A percentile compares a stretch with the other conserved stretches of the same genome.
Evolutionary conservation across 208 protist genomes (phyloP).

Genomic region (Acanthamoeba triangularis): DNA sequence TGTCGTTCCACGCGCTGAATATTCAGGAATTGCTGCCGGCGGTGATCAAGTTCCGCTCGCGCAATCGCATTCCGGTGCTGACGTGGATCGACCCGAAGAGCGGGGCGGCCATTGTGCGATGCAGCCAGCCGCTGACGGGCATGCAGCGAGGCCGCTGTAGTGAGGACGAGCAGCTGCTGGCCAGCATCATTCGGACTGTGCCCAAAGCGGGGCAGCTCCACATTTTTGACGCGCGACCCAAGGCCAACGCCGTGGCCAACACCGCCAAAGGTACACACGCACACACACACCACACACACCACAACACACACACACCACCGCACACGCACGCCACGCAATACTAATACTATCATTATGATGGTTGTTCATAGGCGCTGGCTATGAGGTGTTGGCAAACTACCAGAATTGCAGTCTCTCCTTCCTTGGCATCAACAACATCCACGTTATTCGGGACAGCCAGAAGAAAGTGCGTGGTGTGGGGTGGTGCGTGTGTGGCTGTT

Average conservation of each 20-base stretch:
- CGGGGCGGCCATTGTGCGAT: slow-evolving; percentile 37
- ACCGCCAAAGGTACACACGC: slow-evolving; percentile 24
- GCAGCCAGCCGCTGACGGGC: slow-evolving; percentile 70
- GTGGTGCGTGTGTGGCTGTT: not conserved
- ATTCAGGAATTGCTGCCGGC: slow-evolving; percentile 1
- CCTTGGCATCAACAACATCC: slow-evolving; percentile 94
- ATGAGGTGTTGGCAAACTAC: slow-evolving; percentile 77
- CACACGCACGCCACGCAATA: too few relatives aligned
- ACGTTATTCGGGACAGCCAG: slow-evolving; percentile 86
- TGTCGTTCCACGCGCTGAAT: not conserved
- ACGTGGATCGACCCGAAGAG: slow-evolving; percentile 73
- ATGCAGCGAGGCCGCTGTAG: slow-evolving; percentile 56
- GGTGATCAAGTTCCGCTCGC: slow-evolving; percentile 67
- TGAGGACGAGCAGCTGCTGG: slow-evolving; percentile 64
- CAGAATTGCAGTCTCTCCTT: slow-evolving; percentile 92
- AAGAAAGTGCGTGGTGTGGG: not conserved
- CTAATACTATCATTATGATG: not conserved
- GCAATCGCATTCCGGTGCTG: slow-evolving; percentile 70
- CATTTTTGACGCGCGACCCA: slow-evolving; percentile 74
- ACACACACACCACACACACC: too few relatives aligned
- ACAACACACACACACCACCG: too few relatives aligned
- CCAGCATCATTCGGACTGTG: slow-evolving; percentile 4
- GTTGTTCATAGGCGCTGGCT: slow-evolving; percentile 47
- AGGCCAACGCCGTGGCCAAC: slow-evolving; percentile 76
- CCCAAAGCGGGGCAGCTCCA: slow-evolving; percentile 37